phyloP scores from a whole-genome alignment of 495 filamentous ascomycete species.

The Daldinia grandis region DNA sequence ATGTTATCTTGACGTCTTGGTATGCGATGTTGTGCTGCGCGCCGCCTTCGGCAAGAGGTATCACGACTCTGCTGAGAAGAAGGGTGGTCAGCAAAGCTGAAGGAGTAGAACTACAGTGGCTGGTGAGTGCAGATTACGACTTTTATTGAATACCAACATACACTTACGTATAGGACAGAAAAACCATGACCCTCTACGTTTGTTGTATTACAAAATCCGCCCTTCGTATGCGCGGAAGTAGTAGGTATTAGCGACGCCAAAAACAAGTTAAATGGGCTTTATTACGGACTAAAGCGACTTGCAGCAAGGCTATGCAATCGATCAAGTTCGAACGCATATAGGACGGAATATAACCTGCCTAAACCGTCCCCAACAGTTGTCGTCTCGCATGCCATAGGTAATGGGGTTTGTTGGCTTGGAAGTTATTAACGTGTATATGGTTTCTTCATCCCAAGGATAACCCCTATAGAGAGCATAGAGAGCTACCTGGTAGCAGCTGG shows the following conservation, averaged over 20 bases:
- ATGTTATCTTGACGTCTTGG: conserved; percentile 20
- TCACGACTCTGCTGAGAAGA: neutral
- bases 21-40: conserved; percentile 25
- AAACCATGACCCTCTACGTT: conserved; percentile 11
- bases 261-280: conserved; percentile 19
- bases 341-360: conserved; percentile 14
- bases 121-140: conserved; percentile 6
- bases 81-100: conserved; percentile 21
- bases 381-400: neutral
- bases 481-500: conserved; percentile 23
- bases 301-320: conserved; percentile 29
- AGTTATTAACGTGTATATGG: conserved; percentile 4
- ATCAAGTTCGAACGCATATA: conserved; percentile 9
- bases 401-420: neutral
- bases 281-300: conserved; percentile 33
- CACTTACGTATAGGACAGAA: conserved; percentile 13
- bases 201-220: conserved; percentile 13
- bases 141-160: conserved; percentile 8
- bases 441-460: neutral
- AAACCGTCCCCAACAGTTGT: conserved; percentile 2
- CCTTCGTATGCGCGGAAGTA: conserved; percentile 23
- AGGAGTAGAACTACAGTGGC: conserved; percentile 7
- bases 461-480: conserved; percentile 7
- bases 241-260: neutral
- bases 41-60: conserved; percentile 8